Percentiles rank a stretch among this genome's conserved stretches.
Evolutionary conservation across 176 grass and related monocot species (phyloP).

Genomic region (Miscanthus lutarioriparius): DNA sequence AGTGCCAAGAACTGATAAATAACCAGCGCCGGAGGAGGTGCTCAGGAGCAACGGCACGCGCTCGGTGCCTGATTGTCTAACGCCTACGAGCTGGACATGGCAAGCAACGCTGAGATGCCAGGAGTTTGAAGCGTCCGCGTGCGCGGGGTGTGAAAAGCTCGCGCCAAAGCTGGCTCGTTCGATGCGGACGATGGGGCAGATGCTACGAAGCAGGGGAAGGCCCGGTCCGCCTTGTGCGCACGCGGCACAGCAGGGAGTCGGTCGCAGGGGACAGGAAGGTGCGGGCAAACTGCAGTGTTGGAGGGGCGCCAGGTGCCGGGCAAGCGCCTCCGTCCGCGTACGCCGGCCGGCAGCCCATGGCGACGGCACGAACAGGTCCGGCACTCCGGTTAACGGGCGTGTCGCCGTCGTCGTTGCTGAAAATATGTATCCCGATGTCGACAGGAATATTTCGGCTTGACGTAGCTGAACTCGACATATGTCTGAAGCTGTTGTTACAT

Average conservation of each 20-base stretch:
- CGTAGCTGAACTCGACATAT: neutral
- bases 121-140: neutral
- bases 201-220: neutral
- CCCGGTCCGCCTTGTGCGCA: neutral
- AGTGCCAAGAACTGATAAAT: neutral
- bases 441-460: neutral
- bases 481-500: conserved; percentile 25
- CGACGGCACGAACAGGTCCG: conserved; percentile 24
- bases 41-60: neutral
- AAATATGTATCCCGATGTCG: neutral
- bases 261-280: conserved; percentile 4
- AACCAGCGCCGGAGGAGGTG: neutral
- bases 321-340: neutral
- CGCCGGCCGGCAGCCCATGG: conserved; percentile 9
- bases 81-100: neutral
- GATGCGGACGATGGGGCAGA: conserved; percentile 21
- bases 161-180: neutral
- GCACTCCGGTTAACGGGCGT: neutral
- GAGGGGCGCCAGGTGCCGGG: conserved; percentile 38
- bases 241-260: conserved; percentile 1
- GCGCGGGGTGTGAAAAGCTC: neutral
- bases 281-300: conserved; percentile 12
- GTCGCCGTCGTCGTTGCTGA: neutral
- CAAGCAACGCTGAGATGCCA: neutral
- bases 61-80: neutral